A percentile compares a stretch with the other conserved stretches of the same genome.
Evolutionary conservation across 169 alveolate genomes (phyloP).

Genomic region (Babesia divergens): DNA sequence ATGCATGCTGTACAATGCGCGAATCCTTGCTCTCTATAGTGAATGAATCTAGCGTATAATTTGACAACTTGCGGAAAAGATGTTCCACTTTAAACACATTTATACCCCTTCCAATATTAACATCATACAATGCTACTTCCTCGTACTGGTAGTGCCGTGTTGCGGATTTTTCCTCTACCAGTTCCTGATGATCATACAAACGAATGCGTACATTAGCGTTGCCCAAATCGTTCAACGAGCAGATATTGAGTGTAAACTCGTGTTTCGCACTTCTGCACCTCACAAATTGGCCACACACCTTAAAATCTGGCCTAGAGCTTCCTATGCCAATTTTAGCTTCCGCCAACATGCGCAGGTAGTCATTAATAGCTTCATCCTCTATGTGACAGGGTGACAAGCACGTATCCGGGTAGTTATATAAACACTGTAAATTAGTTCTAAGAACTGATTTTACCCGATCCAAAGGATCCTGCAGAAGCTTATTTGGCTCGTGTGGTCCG

Average conservation of each 20-base stretch:
- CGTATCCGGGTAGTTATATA: neutral
- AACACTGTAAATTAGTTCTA: neutral
- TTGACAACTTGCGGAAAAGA: neutral
- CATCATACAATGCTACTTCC: neutral
- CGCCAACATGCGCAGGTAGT: conserved; percentile 18
- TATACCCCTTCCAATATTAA: neutral
- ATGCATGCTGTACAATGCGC: neutral
- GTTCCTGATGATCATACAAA: conserved; percentile 3
- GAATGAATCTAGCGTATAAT: neutral
- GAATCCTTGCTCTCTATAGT: neutral
- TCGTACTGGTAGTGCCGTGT: neutral
- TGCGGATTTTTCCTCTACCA: neutral
- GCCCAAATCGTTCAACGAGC: neutral
- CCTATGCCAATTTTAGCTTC: conserved; percentile 16
- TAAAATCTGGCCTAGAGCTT: neutral
- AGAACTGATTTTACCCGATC: neutral
- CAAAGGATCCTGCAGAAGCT: neutral
- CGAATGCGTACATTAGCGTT: neutral
- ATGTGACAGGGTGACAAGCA: conserved; percentile 4
- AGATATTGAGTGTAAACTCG: neutral
- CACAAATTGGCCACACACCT: neutral
- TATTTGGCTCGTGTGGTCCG: conserved; percentile 1
- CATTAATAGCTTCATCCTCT: conserved; percentile 17
- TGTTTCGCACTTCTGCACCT: neutral
- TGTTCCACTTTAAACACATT: conserved; percentile 2